These are phyloP conservation scores for Mucor indicus DNA, from an alignment of 371 early-diverging fungal species.

Conservation along the genomic window DNA sequence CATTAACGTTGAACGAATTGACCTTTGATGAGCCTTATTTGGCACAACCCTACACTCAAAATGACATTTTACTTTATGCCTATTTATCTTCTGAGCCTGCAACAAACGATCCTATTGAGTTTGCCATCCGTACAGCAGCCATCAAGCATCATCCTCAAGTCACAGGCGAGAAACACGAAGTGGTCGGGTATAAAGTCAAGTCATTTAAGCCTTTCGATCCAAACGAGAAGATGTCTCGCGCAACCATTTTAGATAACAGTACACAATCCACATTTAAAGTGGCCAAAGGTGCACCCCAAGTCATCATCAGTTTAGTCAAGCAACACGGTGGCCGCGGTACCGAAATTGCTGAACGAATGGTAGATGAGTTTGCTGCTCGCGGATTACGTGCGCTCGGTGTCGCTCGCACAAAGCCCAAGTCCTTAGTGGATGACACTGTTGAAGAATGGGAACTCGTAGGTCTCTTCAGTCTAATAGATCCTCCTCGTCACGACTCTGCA, in stretches of 20 bases:
- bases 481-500: conserved; percentile 73
- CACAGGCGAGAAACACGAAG: conserved; percentile 50
- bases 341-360: conserved; percentile 75
- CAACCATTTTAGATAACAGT: conserved; percentile 69
- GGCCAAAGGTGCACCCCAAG: conserved; percentile 95
- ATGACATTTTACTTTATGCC: conserved; percentile 82
- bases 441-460: conserved; percentile 68
- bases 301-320: conserved; percentile 77
- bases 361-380: conserved; percentile 77
- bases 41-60: conserved; percentile 62
- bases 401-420: conserved; percentile 67
- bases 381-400: conserved; percentile 85
- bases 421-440: conserved; percentile 23
- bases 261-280: conserved; percentile 73
- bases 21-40: conserved; percentile 89
- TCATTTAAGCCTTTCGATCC: conserved; percentile 93
- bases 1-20: conserved; percentile 90
- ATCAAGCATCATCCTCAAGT: conserved; percentile 71
- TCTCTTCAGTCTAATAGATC: conserved; percentile 85
- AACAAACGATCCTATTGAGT: conserved; percentile 90
- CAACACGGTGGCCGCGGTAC: conserved; percentile 16
- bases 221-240: conserved; percentile 85
- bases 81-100: conserved; percentile 90
- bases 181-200: conserved; percentile 84
- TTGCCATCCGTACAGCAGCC: conserved; percentile 83